Evolutionary conservation across 768 basidiomycete genomes (phyloP).

Genomic region (Leucocoprinus leucothites): DNA sequence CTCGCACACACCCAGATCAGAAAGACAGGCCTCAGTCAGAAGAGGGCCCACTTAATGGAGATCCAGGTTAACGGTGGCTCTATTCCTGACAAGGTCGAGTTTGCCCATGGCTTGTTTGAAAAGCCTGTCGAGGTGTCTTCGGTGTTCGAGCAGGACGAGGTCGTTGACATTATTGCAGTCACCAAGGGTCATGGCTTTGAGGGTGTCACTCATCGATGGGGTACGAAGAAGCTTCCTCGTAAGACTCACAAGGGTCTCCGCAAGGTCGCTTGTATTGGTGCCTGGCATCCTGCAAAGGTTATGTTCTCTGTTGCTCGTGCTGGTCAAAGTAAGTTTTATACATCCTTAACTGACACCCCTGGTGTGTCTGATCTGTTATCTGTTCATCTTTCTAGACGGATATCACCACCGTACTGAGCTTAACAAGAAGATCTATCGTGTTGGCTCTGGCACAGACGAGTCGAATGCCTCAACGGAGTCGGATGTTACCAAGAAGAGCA

Average conservation of each 20-base stretch:
- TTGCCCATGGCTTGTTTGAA: constrained; percentile 91
- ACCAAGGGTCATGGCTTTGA: constrained; percentile 99
- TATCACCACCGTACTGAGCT: constrained; percentile 97
- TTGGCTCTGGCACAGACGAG: constrained; percentile 76
- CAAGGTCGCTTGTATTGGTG: constrained; percentile 98
- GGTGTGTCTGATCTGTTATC: constrained; percentile 4
- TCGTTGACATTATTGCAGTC: constrained; percentile 94
- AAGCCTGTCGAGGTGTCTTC: constrained; percentile 84
- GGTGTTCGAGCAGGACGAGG: constrained; percentile 96
- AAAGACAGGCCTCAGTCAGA: constrained; percentile 96
- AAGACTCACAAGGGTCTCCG: constrained; percentile 99
- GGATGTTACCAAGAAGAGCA: constrained; percentile 89
- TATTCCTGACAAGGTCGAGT: constrained; percentile 96
- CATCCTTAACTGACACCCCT: background rate
- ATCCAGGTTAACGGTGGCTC: constrained; percentile 99
- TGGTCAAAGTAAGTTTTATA: constrained; percentile 85
- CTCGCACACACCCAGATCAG: constrained; percentile 98
- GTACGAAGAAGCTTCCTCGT: constrained; percentile 96
- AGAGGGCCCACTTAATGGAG: constrained; percentile 99
- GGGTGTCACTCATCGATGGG: constrained; percentile 99
- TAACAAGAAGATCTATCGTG: constrained; percentile 99
- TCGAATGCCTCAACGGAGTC: constrained; percentile 90
- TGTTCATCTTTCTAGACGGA: constrained; percentile 53
- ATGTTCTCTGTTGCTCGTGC: constrained; percentile 99
- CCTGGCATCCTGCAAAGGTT: constrained; percentile 99